phyloP scores from a whole-genome alignment of 2,329 filamentous ascomycete species.

The Colletotrichum ledebouriae region DNA sequence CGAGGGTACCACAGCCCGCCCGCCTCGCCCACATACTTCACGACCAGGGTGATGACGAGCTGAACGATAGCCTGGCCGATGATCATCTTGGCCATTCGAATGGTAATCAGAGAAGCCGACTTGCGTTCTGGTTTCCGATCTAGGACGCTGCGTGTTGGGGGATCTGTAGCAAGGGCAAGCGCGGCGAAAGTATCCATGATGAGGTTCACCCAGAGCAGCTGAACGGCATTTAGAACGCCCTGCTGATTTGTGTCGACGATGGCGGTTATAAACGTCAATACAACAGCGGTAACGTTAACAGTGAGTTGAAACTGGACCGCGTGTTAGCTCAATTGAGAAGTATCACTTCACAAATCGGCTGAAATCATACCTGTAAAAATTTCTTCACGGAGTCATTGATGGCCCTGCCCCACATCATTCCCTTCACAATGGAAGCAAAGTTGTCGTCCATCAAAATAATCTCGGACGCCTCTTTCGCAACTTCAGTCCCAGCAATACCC shows the following conservation, averaged over 20 bases:
- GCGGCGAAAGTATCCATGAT: conserved; percentile 75
- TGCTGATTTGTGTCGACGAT: conserved; percentile 62
- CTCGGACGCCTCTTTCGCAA: conserved; percentile 72
- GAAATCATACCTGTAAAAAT: conserved; percentile 66
- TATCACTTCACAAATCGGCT: conserved; percentile 47
- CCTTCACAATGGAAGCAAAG: conserved; percentile 73
- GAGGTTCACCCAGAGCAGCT: conserved; percentile 73
- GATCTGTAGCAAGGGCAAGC: conserved; percentile 58
- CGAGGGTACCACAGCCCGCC: conserved; percentile 17
- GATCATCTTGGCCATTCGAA: conserved; percentile 73
- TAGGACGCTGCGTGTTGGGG: conserved; percentile 50
- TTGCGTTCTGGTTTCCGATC: conserved; percentile 62
- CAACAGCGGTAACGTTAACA: conserved; percentile 72
- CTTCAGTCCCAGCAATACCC: conserved; percentile 76
- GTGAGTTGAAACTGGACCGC: conserved; percentile 66
- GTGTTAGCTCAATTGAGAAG: conserved; percentile 46
- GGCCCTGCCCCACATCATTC: conserved; percentile 72
- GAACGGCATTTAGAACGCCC: conserved; percentile 70
- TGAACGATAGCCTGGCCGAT: conserved; percentile 73
- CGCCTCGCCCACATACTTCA: conserved; percentile 29
- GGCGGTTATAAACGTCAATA: conserved; percentile 71
- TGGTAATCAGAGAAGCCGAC: conserved; percentile 36
- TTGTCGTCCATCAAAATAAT: conserved; percentile 75
- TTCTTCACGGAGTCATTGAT: conserved; percentile 75
- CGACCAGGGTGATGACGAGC: conserved; percentile 64